Percentiles rank a stretch among this genome's conserved stretches.
Evolutionary conservation across 257 asterid genomes (phyloP).

Genomic region (Solanum sejunctum): DNA sequence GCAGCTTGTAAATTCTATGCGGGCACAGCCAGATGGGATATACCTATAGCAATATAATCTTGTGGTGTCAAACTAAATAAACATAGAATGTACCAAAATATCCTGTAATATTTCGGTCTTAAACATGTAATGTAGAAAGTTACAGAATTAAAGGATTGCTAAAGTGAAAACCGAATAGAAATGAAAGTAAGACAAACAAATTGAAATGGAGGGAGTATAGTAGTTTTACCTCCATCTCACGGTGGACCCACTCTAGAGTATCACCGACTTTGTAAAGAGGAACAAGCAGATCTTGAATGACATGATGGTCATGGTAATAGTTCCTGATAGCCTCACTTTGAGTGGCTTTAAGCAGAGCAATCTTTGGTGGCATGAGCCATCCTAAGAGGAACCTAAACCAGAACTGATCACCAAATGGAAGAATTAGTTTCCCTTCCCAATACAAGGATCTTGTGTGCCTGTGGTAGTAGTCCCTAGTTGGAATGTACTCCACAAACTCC

Average conservation of each 20-base stretch:
- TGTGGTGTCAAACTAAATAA: too few relatives aligned
- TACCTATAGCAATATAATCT: constrained; percentile 14
- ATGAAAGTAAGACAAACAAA: neutral
- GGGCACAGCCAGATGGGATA: constrained; percentile 98
- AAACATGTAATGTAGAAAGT: neutral
- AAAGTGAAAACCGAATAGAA: neutral
- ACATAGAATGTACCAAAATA: neutral
- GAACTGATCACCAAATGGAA: constrained; percentile 45
- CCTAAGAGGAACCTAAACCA: constrained; percentile 54
- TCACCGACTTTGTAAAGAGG: constrained; percentile 88
- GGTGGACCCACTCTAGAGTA: constrained; percentile 38
- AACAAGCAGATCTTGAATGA: constrained; percentile 89
- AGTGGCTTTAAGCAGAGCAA: neutral
- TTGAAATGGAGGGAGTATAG: neutral
- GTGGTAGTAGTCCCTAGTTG: constrained; percentile 1
- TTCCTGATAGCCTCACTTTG: neutral
- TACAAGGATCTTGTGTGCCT: constrained; percentile 5
- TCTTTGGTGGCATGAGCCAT: constrained; percentile 91
- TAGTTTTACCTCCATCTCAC: constrained; percentile 54
- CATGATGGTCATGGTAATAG: constrained; percentile 72
- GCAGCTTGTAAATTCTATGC: constrained; percentile 71
- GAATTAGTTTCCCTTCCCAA: constrained; percentile 96
- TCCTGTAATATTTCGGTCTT: too few relatives aligned
- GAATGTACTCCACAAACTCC: neutral
- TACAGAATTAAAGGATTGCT: neutral